Evolutionary conservation across 202 grass and related monocot genomes (phyloP), one percentile per base, ranked within the genome.

Genomic region (Musa balbisiana): DNA sequence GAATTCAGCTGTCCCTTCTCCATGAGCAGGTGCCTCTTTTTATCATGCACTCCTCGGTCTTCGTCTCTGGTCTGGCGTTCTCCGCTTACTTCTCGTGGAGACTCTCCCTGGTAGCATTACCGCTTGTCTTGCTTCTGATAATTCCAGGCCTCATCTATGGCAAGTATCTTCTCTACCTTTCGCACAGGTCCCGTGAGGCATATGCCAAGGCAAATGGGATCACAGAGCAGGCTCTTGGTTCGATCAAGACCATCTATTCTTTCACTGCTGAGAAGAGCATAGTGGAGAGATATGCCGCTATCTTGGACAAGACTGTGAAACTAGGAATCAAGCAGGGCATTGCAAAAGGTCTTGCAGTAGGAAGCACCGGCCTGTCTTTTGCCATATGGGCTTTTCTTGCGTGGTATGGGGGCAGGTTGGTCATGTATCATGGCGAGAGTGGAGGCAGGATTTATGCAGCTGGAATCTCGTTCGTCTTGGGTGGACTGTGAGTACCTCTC

Each of bases 1-100:
- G 33, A 43, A 43, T 43, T 43, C 4, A 43, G 33, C 33, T 64
- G 8, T 14, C 58, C 80, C 19, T 2, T 78, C 2, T 54, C 74
- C n/a, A 20, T 67, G 0, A 83, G 77, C 91, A 99, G 95, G 95
- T 99, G 53, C 95, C 95, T 78, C 73, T 94, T 21, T 99, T 99
- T 80, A 73, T 99, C 62, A 90, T 99, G 95, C 89, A 99, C 78
- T 99, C 87, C 51, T 88, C 95, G 56, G 82, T 88, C 43, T 99
- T 99, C 82, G 73, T 99, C 77, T 94, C 95, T 1, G 95, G 95
- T 19, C 81, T 99, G 20, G 77, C 58, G 54, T 99, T 99, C 68
- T 89, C 95, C 27, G 84, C 85, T 11, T 94, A 99, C 68, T 99
- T 99, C 85, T 99, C 91, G 15, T 99, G 95, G 95, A 87, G 91